Conservation (phyloP, 257 asterid genomes). For the Euphrasia confusa region DNA sequence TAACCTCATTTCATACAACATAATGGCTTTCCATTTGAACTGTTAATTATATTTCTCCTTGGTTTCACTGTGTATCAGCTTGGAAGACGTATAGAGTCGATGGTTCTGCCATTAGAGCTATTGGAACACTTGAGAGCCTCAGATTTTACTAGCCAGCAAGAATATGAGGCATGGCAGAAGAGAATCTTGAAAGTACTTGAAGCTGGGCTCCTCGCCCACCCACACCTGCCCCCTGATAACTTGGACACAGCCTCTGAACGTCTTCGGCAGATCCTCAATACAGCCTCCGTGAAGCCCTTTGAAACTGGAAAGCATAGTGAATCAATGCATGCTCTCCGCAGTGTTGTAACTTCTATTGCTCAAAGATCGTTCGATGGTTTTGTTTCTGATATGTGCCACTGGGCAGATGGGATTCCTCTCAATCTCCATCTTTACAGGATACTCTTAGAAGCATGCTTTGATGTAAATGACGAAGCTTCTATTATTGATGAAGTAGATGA, state of each 20-base stretch:
- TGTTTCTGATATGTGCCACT: slow-evolving; percentile 62
- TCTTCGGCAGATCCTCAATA: slow-evolving; percentile 50
- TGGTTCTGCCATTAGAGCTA: slow-evolving; percentile 82
- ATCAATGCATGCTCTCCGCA: slow-evolving; percentile 50
- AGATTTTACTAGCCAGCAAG: slow-evolving; percentile 59
- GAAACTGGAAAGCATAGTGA: slow-evolving; percentile 68
- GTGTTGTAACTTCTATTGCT: slow-evolving; percentile 54
- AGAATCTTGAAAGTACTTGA: slow-evolving; percentile 71
- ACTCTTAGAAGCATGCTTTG: slow-evolving; percentile 79
- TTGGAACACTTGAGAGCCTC: slow-evolving; percentile 57
- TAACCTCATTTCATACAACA: neutral
- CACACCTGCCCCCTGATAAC: slow-evolving; percentile 55
- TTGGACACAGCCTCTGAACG: slow-evolving; percentile 43
- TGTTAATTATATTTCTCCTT: slow-evolving; percentile 13
- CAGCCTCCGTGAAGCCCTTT: slow-evolving; percentile 51
- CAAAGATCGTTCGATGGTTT: slow-evolving; percentile 78
- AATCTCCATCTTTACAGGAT: slow-evolving; percentile 63
- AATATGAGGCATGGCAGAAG: slow-evolving; percentile 68
- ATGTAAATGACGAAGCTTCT: slow-evolving; percentile 55
- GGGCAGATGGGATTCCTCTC: slow-evolving; percentile 93
- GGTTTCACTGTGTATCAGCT: slow-evolving; percentile 48
- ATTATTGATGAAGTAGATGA: slow-evolving; percentile 88
- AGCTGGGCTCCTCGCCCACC: slow-evolving; percentile 74
- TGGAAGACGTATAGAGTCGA: slow-evolving; percentile 67
- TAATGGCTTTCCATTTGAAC: slow-evolving; percentile 1